Base-by-base conservation (phyloP, 371 early-diverging fungal genomes). In the Mortierella sp. region DNA sequence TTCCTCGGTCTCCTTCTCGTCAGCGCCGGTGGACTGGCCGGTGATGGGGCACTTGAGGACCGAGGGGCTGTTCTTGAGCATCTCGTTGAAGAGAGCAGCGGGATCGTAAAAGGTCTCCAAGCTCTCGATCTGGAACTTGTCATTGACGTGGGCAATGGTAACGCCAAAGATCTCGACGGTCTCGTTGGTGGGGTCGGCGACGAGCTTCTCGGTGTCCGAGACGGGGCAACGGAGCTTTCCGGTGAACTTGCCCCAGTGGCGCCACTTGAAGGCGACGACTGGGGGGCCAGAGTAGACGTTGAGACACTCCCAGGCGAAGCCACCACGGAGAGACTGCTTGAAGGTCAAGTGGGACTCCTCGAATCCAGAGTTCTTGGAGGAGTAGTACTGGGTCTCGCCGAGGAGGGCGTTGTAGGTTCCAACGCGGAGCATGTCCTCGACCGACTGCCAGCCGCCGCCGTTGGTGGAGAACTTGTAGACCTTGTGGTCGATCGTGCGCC, bases 141-240 rank as follows among this genome's bases (percentile, higher is more conserved):
- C 91, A 73, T 91, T 90, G 74, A 91, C 88, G 65, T 87, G 87
- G 70, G 91, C 91, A 44, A 90, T 88, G 29, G 91, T 91, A 27
- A 91, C 88, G 73, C 91, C 91, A 63, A 87, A 83, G 24, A 88
- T 86, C 56, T 87, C 84, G 56, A 90, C 81, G 4, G 84, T 80
- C 38, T 94, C 89, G 83, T 98, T 97, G 32, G 92, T 95, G 18
- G 98, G 97, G 11, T 90, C 90, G 80, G 97, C 97, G n/a, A 95
- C 94, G n/a, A 98, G 93, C 78, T 89, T 87, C 12, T 98, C 97
- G 76, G 94, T 93, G 78, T 94, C 91, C 56, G 95, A 86, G 6
- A 95, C 94, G 38, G 95, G 80, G 70, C 90, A 71, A 94, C 93
- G 7, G 95, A 96, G 18, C 92, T 93, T 58, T 88, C 91, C 91